These are phyloP conservation scores for Monosporozyma aerobia DNA, from an alignment of 805 yeast genomes.

Conservation along the genomic window DNA sequence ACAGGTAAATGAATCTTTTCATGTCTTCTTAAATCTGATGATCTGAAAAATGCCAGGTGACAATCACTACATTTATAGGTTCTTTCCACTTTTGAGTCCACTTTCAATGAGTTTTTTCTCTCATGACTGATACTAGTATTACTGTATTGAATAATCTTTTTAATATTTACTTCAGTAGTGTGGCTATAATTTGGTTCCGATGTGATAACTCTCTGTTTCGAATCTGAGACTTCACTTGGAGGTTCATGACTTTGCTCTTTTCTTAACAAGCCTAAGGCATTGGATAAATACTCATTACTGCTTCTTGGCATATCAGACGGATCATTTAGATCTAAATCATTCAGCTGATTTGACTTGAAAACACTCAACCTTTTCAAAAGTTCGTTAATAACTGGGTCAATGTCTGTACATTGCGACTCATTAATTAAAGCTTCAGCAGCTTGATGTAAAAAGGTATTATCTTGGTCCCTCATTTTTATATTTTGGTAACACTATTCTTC, in stretches of 20 bases:
- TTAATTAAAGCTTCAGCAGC: constrained; percentile 22
- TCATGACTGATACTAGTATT: neutral
- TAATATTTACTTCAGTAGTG: neutral
- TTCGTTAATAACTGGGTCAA: constrained; percentile 20
- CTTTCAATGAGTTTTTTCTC: neutral
- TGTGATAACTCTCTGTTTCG: neutral
- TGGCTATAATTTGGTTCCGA: neutral
- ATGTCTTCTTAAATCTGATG: constrained; percentile 64
- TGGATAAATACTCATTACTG: neutral
- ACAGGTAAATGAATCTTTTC: constrained; percentile 61
- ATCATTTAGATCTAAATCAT: neutral
- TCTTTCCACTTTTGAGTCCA: neutral
- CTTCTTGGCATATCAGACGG: neutral
- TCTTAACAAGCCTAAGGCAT: neutral
- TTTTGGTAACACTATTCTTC: neutral
- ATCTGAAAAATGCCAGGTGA: constrained; percentile 50
- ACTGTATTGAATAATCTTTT: neutral
- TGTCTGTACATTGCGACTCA: constrained; percentile 8
- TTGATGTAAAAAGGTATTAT: constrained; percentile 14
- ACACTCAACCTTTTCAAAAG: constrained; percentile 10
- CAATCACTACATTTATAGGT: constrained; percentile 49
- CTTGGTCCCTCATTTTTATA: constrained; percentile 10
- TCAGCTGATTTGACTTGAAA: neutral
- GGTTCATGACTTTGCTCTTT: neutral
- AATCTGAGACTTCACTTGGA: neutral